A percentile compares a stretch with the other conserved stretches of the same genome.
Evolutionary conservation across 1,139 yeast species (phyloP).

Genomic region (Lodderomyces pseudojiufengensis): DNA sequence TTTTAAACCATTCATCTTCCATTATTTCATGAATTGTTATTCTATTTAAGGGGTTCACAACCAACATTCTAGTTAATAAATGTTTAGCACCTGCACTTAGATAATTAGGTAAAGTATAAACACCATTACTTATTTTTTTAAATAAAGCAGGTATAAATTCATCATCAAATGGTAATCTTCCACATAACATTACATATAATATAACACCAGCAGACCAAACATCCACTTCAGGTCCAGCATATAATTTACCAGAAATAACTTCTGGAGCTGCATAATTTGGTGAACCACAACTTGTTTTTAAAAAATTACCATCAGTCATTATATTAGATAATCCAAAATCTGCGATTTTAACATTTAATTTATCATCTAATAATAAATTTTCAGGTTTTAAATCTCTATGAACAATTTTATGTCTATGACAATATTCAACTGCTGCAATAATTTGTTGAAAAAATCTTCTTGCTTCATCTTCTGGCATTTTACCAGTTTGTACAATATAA

Average conservation of each 20-base stretch:
- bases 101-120: constrained; percentile 87
- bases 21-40: constrained; percentile 91
- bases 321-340: constrained; percentile 95
- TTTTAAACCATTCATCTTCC: constrained; percentile 95
- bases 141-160: constrained; percentile 95
- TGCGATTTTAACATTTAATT: constrained; percentile 90
- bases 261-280: constrained; percentile 99
- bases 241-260: constrained; percentile 90
- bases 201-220: constrained; percentile 99
- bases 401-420: constrained; percentile 96
- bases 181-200: constrained; percentile 93
- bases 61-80: constrained; percentile 86
- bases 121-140: constrained; percentile 93
- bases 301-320: constrained; percentile 96
- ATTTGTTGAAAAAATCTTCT: constrained; percentile 95
- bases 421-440: constrained; percentile 95
- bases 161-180: constrained; percentile 95
- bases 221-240: constrained; percentile 98
- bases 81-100: constrained; percentile 85
- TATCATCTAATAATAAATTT: constrained; percentile 84
- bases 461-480: constrained; percentile 93
- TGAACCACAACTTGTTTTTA: constrained; percentile 94
- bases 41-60: constrained; percentile 93
- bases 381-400: constrained; percentile 97
- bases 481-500: constrained; percentile 91